Evolutionary conservation across 1,284 basidiomycete genomes (phyloP), one percentile per base, ranked within the genome.

Genomic region (Microstroma glucosiphilum): DNA sequence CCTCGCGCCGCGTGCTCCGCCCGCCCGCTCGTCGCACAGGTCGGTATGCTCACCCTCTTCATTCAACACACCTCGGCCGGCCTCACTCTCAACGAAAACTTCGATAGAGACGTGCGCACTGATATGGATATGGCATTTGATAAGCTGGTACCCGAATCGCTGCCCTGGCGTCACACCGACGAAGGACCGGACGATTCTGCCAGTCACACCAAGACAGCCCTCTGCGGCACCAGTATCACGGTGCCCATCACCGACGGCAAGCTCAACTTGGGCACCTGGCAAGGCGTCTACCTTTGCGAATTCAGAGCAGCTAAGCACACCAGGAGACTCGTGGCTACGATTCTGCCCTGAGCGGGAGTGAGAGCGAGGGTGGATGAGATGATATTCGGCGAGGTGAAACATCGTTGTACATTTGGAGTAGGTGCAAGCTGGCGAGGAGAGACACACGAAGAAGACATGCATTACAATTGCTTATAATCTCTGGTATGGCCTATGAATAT

Each of bases 51-150:
- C 58, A 81, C 79, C 49, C 72, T 83, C 40, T 81, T 80, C 73
- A 92, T 91, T 73, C 86, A 93, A 79, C 92, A 96, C 79, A 96
- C 92, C 1, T 91, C 89, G 55, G 90, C 90, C 26, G 91, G 89
- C 0, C 81, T 96, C 71, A 92, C 89, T 0, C 83, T 94, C 67
- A 92, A 93, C 80, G 89, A 91, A 80, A 91, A 92, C 76, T 89
- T 80, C 72, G 91, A 92, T 78, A 81, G 81, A 72, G 88, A 88
- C 86, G 72, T 65, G 68, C 69, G 69, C 41, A 66, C 61, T 43
- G 82, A 83, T 63, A 83, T 83, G 82, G 81, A 82, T 68, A 82
- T 82, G 81, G 88, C 41, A 0, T 82, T 96, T 17, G 92, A 96
- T 80, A 84, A 68, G 30, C 58, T 73, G 21, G 91, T 96, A 1